Evolutionary conservation across 2,329 filamentous ascomycete genomes (phyloP).

Genomic region (Orbilia ellipsospora): DNA sequence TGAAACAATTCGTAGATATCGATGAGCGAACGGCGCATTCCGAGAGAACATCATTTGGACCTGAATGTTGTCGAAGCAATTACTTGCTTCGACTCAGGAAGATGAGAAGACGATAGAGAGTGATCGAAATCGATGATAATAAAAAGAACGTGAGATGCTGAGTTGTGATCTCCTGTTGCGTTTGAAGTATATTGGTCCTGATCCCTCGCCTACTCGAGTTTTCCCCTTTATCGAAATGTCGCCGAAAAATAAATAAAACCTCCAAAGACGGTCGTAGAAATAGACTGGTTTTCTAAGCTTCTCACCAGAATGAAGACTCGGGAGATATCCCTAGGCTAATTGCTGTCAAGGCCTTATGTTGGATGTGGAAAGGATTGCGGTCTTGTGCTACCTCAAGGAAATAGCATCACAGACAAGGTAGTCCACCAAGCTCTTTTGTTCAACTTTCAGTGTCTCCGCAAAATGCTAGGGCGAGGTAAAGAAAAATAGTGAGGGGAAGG

Average conservation of each 20-base stretch:
- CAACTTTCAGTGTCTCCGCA: slow-evolving; percentile 18
- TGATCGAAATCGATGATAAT: slow-evolving; percentile 7
- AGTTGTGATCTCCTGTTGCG: slow-evolving; percentile 9
- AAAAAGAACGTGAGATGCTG: slow-evolving; percentile 1
- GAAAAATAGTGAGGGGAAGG: slow-evolving; percentile 8
- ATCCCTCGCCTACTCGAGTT: slow-evolving; percentile 17
- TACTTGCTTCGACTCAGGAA: slow-evolving; percentile 19
- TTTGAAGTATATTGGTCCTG: slow-evolving; percentile 14
- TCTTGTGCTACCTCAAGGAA: slow-evolving; percentile 41
- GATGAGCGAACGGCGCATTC: slow-evolving; percentile 47
- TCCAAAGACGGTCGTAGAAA: slow-evolving; percentile 18
- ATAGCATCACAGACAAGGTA: slow-evolving; percentile 27
- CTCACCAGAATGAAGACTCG: slow-evolving; percentile 13
- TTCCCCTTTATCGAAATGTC: slow-evolving; percentile 19
- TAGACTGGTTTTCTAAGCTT: slow-evolving; percentile 45
- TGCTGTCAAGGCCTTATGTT: slow-evolving; percentile 16
- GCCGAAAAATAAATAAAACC: slow-evolving; percentile 26
- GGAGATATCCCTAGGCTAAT: slow-evolving; percentile 32
- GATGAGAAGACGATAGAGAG: slow-evolving; percentile 5
- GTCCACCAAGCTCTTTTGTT: slow-evolving; percentile 30
- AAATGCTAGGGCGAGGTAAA: slow-evolving; percentile 13
- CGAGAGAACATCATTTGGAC: slow-evolving; percentile 52
- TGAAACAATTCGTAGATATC: slow-evolving; percentile 49
- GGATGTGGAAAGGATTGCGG: slow-evolving; percentile 38
- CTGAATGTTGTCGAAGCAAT: slow-evolving; percentile 22